Evolutionary conservation across 2,329 filamentous ascomycete genomes (phyloP), one percentile per base, ranked within the genome.

Genomic region (Trichophyton mentagrophytes): DNA sequence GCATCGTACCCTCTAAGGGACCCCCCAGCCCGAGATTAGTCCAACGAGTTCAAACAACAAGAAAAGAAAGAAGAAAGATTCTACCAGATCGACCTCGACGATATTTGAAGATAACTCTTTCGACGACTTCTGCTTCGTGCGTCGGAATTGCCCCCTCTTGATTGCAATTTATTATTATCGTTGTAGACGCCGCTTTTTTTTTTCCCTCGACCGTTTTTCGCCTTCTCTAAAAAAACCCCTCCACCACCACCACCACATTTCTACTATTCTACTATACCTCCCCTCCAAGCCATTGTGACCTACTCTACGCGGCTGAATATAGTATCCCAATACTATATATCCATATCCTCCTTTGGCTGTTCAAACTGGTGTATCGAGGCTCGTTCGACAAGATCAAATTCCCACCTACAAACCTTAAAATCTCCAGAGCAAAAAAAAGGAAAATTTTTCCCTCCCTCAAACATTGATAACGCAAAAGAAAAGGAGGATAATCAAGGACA

Each of bases 11-110:
- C 44, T 46, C 46, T 46, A 40, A 57, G 22, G 46, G 36, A 38
- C 62, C 57, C 51, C 61, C 85, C 83, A 90, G 88, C 36, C 89
- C 87, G 15, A 86, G 85, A 84, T 87, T 90, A 57, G 88, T 86
- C 87, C 86, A 85, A 79, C 84, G 86, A 90, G 81, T 44, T 51
- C 33, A 59, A 51, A 47, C 36, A 46, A 40, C 33, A 27, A 30
- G 30, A 38, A 47, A 59, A 17, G 11, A 59, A 59, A 81, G 83
- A 55, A 55, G 38, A 57, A 71, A 74, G 80, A 77, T 77, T 38
- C 74, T 77, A 79, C 11, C 22, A n/a, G 82, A 78, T 74, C 70
- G 69, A 76, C 73, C 40, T 75, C 72, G 74, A 77, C 75, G 74
- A 76, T 78, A 79, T 80, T 73, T 76, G 85, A 81, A 47, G 33